These are phyloP conservation scores for Trichoderma guizhouense DNA, from an alignment of 2,329 filamentous ascomycete genomes.

Conservation along the genomic window DNA sequence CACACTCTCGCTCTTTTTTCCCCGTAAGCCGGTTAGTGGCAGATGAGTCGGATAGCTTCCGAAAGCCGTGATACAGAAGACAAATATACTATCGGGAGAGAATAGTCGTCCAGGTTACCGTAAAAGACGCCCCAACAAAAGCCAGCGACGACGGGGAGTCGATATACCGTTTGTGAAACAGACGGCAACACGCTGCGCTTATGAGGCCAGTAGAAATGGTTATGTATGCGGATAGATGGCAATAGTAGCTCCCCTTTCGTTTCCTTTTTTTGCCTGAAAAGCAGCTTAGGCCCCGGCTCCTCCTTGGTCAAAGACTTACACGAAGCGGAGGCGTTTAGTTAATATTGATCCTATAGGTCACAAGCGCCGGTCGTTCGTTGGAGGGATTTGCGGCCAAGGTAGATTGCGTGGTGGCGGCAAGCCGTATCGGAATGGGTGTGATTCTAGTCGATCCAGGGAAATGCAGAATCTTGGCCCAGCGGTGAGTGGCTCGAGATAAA, in stretches of 20 bases:
- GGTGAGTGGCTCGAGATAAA: neutral
- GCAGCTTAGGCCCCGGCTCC: neutral
- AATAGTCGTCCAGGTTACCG: neutral
- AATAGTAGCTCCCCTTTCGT: neutral
- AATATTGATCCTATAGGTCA: slow-evolving; percentile 7
- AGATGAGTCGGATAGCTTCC: neutral
- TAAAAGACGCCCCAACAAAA: neutral
- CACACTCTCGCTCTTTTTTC: neutral
- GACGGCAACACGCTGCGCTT: neutral
- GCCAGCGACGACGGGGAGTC: neutral
- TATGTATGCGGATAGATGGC: neutral
- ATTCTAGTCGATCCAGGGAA: neutral
- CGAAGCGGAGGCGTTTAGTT: slow-evolving; percentile 12
- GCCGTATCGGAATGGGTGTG: slow-evolving; percentile 7
- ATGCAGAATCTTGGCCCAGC: neutral
- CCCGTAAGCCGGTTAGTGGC: neutral
- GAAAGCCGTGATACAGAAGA: neutral
- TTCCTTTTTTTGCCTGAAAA: neutral
- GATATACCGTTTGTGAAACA: neutral
- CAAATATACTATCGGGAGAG: neutral
- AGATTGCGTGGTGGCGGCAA: slow-evolving; percentile 1
- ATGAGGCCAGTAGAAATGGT: neutral
- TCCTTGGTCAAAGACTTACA: neutral
- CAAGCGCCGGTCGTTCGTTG: slow-evolving; percentile 8
- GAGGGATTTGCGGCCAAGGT: slow-evolving; percentile 3